Conservation (phyloP, 2,329 filamentous ascomycete genomes). For the Cladosporium sp. region DNA sequence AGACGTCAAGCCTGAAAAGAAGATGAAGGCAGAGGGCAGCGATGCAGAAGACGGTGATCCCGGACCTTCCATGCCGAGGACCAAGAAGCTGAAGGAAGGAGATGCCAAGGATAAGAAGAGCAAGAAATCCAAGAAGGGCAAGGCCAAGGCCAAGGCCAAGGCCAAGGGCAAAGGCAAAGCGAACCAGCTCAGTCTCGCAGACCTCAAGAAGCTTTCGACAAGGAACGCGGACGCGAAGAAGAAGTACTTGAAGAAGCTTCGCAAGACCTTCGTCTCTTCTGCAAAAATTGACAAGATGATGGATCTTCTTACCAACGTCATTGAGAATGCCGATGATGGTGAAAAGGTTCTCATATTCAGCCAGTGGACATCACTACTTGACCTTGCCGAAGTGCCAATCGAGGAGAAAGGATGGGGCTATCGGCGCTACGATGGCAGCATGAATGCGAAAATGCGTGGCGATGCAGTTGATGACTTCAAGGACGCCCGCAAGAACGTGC, state of each 20-base stretch:
- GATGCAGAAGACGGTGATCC: slow-evolving; percentile 16
- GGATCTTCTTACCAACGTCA: slow-evolving; percentile 53
- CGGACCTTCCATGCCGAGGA: slow-evolving; percentile 1
- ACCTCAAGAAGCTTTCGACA: slow-evolving; percentile 61
- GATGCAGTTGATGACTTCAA: slow-evolving; percentile 63
- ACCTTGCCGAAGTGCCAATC: slow-evolving; percentile 69
- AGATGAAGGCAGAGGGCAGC: slow-evolving; percentile 16
- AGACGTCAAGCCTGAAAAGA: slow-evolving; percentile 9
- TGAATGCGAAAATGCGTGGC: slow-evolving; percentile 61
- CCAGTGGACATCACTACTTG: slow-evolving; percentile 72
- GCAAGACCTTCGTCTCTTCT: slow-evolving; percentile 64
- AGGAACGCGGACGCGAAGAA: slow-evolving; percentile 59
- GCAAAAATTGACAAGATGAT: slow-evolving; percentile 67
- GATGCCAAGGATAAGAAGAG: background rate
- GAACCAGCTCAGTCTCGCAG: slow-evolving; percentile 47
- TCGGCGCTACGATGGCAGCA: slow-evolving; percentile 69
- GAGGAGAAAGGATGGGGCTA: slow-evolving; percentile 52
- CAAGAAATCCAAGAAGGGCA: slow-evolving; percentile 33
- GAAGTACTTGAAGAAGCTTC: slow-evolving; percentile 63
- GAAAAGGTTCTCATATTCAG: slow-evolving; percentile 80
- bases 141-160: slow-evolving; percentile 26
- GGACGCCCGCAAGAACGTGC: slow-evolving; percentile 49
- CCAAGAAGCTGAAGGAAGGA: slow-evolving; percentile 12
- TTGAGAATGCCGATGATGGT: slow-evolving; percentile 33
- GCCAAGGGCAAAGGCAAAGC: slow-evolving; percentile 28